Conservation (phyloP, 495 filamentous ascomycete species). For the Xylaria grammica region DNA sequence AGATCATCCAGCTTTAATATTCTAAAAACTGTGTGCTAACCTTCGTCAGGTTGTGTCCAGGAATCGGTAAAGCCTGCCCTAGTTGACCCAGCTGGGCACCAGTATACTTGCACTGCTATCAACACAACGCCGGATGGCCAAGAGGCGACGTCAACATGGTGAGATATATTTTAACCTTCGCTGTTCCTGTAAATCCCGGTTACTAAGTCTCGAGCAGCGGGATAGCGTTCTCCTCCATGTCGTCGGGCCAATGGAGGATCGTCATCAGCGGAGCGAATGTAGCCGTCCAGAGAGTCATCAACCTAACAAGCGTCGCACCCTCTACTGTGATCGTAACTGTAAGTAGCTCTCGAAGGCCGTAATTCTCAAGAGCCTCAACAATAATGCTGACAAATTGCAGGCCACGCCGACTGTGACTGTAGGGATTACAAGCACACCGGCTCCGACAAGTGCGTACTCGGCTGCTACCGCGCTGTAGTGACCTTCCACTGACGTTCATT, state of each 20-base stretch:
- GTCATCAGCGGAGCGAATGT: slow-evolving; percentile 44
- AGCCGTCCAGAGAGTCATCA: slow-evolving; percentile 45
- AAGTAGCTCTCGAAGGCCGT: slow-evolving; percentile 13
- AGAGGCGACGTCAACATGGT: slow-evolving; percentile 49
- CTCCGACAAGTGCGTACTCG: slow-evolving; percentile 40
- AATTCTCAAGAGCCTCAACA: too few relatives aligned
- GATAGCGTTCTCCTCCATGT: slow-evolving; percentile 48
- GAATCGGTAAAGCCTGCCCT: slow-evolving; percentile 48
- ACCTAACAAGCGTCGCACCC: slow-evolving; percentile 41
- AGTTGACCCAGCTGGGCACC: slow-evolving; percentile 40
- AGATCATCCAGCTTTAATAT: not conserved
- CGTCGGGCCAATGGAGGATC: slow-evolving; percentile 48
- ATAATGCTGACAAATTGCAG: slow-evolving; percentile 23
- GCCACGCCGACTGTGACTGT: slow-evolving; percentile 48
- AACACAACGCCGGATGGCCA: slow-evolving; percentile 43
- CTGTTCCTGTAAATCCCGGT: not conserved
- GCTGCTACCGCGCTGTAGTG: not conserved
- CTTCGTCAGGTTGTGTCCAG: slow-evolving; percentile 39
- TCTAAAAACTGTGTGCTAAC: slow-evolving; percentile 11
- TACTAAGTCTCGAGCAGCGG: slow-evolving; percentile 28
- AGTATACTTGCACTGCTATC: slow-evolving; percentile 46
- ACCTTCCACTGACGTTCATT: not conserved
- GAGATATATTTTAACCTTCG: slow-evolving; percentile 9
- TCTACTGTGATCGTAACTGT: slow-evolving; percentile 45
- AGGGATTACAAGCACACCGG: slow-evolving; percentile 47